Conservation (phyloP, 2,329 filamentous ascomycete genomes). For the Myrmaecium sp. region DNA sequence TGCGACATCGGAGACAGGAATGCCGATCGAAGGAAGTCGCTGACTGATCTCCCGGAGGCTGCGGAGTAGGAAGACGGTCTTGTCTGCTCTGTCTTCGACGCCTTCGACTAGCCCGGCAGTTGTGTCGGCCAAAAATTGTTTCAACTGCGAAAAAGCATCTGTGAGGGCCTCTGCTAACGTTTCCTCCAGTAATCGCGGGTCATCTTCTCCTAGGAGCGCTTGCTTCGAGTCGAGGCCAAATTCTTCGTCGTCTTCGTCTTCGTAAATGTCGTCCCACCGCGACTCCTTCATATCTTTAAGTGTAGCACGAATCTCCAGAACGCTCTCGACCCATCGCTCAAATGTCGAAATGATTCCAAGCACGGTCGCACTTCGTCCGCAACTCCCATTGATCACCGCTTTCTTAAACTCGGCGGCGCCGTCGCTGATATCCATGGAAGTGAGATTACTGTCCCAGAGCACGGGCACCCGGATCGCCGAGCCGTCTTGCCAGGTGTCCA, state of each 20-base stretch:
- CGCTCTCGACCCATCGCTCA: conserved; percentile 53
- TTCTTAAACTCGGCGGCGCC: conserved; percentile 54
- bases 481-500: conserved; percentile 39
- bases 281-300: conserved; percentile 49
- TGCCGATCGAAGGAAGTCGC: conserved; percentile 30
- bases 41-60: conserved; percentile 57
- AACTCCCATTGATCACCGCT: conserved; percentile 48
- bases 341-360: conserved; percentile 47
- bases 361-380: conserved; percentile 55
- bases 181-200: conserved; percentile 44
- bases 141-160: conserved; percentile 10
- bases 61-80: conserved; percentile 47
- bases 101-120: conserved; percentile 30
- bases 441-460: conserved; percentile 51
- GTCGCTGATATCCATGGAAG: conserved; percentile 47
- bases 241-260: conserved; percentile 56
- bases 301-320: conserved; percentile 48
- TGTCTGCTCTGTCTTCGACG: conserved; percentile 27
- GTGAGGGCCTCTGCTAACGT: conserved; percentile 41
- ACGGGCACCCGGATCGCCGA: conserved; percentile 29
- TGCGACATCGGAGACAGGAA: conserved; percentile 9
- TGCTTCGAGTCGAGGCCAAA: conserved; percentile 50
- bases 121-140: conserved; percentile 25
- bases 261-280: conserved; percentile 58
- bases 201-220: conserved; percentile 51